Percentiles rank a stretch among this genome's conserved stretches.
Conservation (phyloP, 164 flowering plant species). For the Tinospora cordifolia region DNA sequence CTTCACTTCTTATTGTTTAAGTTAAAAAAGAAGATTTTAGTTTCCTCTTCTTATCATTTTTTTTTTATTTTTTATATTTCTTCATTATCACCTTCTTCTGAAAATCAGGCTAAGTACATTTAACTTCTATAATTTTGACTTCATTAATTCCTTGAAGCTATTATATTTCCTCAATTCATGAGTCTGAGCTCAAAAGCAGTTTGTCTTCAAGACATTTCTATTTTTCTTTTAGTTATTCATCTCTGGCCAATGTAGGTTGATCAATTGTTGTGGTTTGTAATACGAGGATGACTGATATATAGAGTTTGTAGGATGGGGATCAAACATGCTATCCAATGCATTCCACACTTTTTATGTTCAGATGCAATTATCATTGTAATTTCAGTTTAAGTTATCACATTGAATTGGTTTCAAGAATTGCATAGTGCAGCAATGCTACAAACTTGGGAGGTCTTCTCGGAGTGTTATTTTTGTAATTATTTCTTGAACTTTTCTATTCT, state of each 20-base stretch:
- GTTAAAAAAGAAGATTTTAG: not conserved
- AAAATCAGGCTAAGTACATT: too few relatives aligned
- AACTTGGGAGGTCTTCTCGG: not conserved
- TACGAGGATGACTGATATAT: not conserved
- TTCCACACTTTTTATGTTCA: not conserved
- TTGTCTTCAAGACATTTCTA: not conserved
- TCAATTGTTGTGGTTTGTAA: not conserved
- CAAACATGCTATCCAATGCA: not conserved
- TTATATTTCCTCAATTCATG: not conserved
- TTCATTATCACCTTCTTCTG: not conserved
- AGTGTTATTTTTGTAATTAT: not conserved
- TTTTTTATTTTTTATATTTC: too few relatives aligned
- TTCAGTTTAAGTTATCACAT: not conserved
- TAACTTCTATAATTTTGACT: not conserved
- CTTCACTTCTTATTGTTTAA: too few relatives aligned
- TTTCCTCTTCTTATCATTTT: too few relatives aligned
- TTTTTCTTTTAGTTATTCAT: not conserved
- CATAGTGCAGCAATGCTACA: not conserved
- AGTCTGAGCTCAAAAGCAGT: not conserved
- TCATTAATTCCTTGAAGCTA: not conserved
- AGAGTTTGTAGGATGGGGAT: not conserved
- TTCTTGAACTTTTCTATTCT: not conserved
- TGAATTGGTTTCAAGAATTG: not conserved
- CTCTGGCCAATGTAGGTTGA: not conserved
- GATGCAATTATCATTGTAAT: not conserved